phyloP scores from a whole-genome alignment of 1,284 basidiomycete genomes.

The Ganoderma resinaceum region DNA sequence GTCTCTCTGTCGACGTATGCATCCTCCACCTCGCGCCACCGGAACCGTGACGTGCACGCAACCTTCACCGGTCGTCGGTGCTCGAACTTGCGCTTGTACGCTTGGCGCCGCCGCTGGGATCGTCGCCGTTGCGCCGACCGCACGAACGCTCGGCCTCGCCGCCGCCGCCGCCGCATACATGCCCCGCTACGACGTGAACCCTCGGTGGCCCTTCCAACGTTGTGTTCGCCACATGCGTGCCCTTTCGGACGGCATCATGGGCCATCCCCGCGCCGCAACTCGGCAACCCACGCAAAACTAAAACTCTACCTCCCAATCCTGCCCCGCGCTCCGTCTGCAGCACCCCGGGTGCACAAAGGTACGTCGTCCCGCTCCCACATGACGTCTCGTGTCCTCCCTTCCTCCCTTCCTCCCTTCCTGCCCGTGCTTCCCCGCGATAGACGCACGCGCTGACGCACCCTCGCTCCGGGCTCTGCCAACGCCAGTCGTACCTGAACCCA shows the following conservation, averaged over 20 bases:
- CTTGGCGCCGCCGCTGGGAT: neutral
- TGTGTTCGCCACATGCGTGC: neutral
- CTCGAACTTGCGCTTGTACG: neutral
- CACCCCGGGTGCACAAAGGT: conserved; percentile 43
- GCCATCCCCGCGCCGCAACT: neutral
- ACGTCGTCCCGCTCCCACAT: neutral
- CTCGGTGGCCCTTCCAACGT: neutral
- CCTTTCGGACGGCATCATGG: neutral
- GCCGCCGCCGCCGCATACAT: neutral
- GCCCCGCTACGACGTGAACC: neutral
- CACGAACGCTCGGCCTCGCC: neutral
- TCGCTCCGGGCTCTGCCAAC: neutral
- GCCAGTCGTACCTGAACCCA: conserved; percentile 62
- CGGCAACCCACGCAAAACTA: neutral
- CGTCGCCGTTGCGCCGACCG: neutral
- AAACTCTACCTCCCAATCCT: neutral
- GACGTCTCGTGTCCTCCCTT: neutral
- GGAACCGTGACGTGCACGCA: neutral
- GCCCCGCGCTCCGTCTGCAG: conserved; percentile 26
- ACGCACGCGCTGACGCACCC: neutral
- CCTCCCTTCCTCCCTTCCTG: neutral
- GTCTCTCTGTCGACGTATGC: neutral
- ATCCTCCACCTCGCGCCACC: neutral
- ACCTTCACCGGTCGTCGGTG: neutral
- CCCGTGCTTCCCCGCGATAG: neutral